Evolutionary conservation across 202 grass and related monocot species (phyloP).

Genomic region (Setaria italica): DNA sequence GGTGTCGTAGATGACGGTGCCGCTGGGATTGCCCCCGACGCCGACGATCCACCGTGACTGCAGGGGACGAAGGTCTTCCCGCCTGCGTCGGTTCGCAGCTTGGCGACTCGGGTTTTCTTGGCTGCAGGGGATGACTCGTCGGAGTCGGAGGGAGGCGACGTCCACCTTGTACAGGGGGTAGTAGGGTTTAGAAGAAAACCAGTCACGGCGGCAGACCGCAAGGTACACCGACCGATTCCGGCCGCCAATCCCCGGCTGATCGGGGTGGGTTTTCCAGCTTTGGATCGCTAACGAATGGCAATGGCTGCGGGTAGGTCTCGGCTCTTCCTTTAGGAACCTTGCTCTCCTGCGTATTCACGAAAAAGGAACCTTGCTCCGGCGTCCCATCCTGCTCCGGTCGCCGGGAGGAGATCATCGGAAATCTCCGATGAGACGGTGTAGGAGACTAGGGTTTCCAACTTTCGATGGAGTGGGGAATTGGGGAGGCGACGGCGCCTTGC

Average conservation of each 20-base stretch:
- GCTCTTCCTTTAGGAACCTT: neutral
- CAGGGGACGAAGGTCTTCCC: neutral
- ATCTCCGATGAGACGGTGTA: no score
- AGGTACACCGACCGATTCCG: slow-evolving; percentile 1
- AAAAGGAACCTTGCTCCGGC: no score
- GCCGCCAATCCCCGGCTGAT: neutral
- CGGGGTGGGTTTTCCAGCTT: neutral
- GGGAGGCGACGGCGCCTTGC: no score
- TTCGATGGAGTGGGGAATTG: no score
- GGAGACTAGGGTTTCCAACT: no score
- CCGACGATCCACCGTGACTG: neutral
- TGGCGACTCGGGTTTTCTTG: neutral
- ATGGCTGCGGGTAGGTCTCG: slow-evolving; percentile 16
- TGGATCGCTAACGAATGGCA: slow-evolving; percentile 1
- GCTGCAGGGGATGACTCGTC: neutral
- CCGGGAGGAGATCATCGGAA: no score
- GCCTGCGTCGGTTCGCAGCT: neutral
- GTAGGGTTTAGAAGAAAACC: neutral
- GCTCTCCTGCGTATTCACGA: no score
- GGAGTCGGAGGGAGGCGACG: neutral
- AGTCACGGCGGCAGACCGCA: neutral
- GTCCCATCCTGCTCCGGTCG: no score
- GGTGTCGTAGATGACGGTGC: neutral
- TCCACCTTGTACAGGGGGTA: slow-evolving; percentile 18
- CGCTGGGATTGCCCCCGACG: neutral